A percentile compares a stretch with the other conserved stretches of the same genome.
Conservation (phyloP, 2,329 filamentous ascomycete genomes). For the Ophiocordyceps camponoti-floridani region DNA sequence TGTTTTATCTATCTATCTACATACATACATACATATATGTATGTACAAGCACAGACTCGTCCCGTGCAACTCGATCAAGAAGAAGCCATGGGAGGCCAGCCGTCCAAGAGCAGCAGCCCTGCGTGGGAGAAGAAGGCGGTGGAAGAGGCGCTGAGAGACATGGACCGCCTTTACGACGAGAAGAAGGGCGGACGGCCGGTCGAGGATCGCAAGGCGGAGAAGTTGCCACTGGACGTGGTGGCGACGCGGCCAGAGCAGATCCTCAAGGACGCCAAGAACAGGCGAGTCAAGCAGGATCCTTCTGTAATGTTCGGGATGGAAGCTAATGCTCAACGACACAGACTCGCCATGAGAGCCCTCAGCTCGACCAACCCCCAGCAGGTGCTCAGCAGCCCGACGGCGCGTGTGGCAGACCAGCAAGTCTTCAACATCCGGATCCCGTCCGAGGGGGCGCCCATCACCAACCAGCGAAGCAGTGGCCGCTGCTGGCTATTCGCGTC, state of each 20-base stretch:
- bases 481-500: slow-evolving; percentile 86
- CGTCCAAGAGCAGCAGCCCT: slow-evolving; percentile 18
- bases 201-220: slow-evolving; percentile 15
- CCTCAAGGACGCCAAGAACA: slow-evolving; percentile 47
- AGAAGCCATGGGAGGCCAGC: slow-evolving; percentile 27
- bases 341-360: slow-evolving; percentile 59
- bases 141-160: not conserved
- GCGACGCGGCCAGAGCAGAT: slow-evolving; percentile 43
- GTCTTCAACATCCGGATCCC: slow-evolving; percentile 73
- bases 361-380: slow-evolving; percentile 46
- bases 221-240: slow-evolving; percentile 32
- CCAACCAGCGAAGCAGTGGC: slow-evolving; percentile 66
- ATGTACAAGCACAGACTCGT: too few relatives aligned
- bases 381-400: slow-evolving; percentile 45
- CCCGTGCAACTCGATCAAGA: too few relatives aligned
- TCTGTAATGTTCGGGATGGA: too few relatives aligned
- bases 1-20: not conserved
- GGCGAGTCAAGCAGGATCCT: slow-evolving; percentile 19
- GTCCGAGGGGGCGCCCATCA: slow-evolving; percentile 65
- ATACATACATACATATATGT: too few relatives aligned
- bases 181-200: slow-evolving; percentile 8
- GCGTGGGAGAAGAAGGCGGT: slow-evolving; percentile 23
- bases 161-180: slow-evolving; percentile 19
- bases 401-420: slow-evolving; percentile 53
- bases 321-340: too few relatives aligned